A percentile compares a stretch with the other conserved stretches of the same genome.
Conservation (phyloP, 176 grass and related monocot species). For the Lolium perenne region DNA sequence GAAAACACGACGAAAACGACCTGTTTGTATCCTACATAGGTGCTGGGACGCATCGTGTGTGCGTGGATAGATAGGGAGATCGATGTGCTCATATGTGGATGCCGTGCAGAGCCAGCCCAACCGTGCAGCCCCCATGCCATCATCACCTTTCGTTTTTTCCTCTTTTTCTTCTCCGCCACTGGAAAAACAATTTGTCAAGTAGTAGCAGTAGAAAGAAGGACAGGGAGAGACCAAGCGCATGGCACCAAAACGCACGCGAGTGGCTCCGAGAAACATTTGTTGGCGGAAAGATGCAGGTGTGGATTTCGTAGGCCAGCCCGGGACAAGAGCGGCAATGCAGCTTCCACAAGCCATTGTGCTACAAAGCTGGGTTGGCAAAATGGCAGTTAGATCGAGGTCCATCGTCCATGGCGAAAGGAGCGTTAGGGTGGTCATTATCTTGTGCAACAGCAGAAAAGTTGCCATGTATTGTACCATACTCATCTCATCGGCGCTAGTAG, state of each 20-base stretch:
- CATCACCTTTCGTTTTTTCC: neutral
- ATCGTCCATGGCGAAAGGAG: neutral
- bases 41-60: neutral
- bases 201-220: neutral
- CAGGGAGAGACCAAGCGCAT: neutral
- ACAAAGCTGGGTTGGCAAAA: neutral
- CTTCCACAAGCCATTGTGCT: neutral
- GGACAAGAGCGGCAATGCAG: neutral
- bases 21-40: neutral
- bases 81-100: neutral
- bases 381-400: neutral
- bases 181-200: no score
- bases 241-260: neutral
- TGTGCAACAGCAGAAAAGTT: neutral
- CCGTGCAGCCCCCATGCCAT: neutral
- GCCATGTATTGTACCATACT: neutral
- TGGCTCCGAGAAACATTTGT: neutral
- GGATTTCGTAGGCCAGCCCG: neutral
- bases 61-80: neutral
- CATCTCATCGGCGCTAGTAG: neutral
- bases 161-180: neutral
- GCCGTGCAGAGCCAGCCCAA: neutral
- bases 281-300: constrained; percentile 12
- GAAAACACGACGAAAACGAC: neutral
- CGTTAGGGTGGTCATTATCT: neutral